Conservation (phyloP, 345 rosid species). For the Arabidopsis thaliana region TAIR10.1 NC_003075.7:2035001-2035500, state of each 20-base stretch:
- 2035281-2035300: neutral
- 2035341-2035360: too few species aligned
- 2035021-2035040: constrained; percentile 33
- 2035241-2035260: constrained; percentile 47
- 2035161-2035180: constrained; percentile 45
- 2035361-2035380: too few species aligned
- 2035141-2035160: constrained; percentile 44
- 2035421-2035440: constrained; percentile 18
- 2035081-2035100: constrained; percentile 44
- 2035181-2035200: constrained; percentile 46
- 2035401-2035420: constrained; percentile 42
- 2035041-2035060: constrained; percentile 38
- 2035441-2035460: constrained; percentile 51
- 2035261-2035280: constrained; percentile 41
- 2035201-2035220: constrained; percentile 47
- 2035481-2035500: constrained; percentile 47
- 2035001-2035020: constrained; percentile 39
- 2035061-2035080: constrained; percentile 52
- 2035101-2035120: constrained; percentile 38
- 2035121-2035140: constrained; percentile 44
- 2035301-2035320: neutral
- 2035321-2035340: neutral
- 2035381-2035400: constrained; percentile 45
- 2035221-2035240: constrained; percentile 46
- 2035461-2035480: constrained; percentile 49